Percentiles rank a stretch among this genome's conserved stretches.
Conservation (phyloP, 768 basidiomycete genomes). For the Rhizopogon vesiculosus region DNA sequence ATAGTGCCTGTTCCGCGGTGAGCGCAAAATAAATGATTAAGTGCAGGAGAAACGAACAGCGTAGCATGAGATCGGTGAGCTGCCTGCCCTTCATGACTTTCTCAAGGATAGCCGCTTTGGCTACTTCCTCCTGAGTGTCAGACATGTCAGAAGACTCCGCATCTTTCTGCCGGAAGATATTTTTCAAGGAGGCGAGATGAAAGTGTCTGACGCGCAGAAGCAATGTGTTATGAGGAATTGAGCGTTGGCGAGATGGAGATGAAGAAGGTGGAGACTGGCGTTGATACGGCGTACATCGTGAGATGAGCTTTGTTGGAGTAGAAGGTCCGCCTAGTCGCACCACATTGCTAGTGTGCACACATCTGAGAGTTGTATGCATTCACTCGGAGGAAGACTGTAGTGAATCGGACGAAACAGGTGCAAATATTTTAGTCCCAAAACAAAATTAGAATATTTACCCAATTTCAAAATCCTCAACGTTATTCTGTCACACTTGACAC, state of each 20-base stretch:
- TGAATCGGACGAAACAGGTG: neutral
- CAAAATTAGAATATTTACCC: neutral
- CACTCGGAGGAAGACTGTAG: conserved; percentile 4
- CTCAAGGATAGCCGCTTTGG: conserved; percentile 71
- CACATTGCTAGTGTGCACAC: conserved; percentile 29
- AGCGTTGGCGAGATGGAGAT: neutral
- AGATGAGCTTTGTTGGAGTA: neutral
- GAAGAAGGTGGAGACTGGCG: neutral
- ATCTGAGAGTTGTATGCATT: conserved; percentile 29
- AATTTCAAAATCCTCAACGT: conserved; percentile 17
- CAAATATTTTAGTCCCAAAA: conserved; percentile 8
- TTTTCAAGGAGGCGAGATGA: conserved; percentile 24
- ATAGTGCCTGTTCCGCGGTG: conserved; percentile 63
- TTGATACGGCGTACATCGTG: neutral
- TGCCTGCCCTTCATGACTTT: conserved; percentile 85
- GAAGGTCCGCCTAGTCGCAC: conserved; percentile 15
- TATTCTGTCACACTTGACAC: conserved; percentile 1
- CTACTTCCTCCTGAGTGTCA: conserved; percentile 59
- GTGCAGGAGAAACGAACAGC: conserved; percentile 57
- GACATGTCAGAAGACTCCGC: conserved; percentile 11
- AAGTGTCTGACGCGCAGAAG: neutral
- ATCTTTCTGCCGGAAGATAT: conserved; percentile 10
- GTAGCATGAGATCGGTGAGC: conserved; percentile 84
- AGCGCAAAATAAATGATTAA: conserved; percentile 8
- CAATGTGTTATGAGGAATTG: neutral